Evolutionary conservation across 352 stramenopile genomes (phyloP), one percentile per base, ranked within the genome.

Genomic region (Pythium aristosporum): DNA sequence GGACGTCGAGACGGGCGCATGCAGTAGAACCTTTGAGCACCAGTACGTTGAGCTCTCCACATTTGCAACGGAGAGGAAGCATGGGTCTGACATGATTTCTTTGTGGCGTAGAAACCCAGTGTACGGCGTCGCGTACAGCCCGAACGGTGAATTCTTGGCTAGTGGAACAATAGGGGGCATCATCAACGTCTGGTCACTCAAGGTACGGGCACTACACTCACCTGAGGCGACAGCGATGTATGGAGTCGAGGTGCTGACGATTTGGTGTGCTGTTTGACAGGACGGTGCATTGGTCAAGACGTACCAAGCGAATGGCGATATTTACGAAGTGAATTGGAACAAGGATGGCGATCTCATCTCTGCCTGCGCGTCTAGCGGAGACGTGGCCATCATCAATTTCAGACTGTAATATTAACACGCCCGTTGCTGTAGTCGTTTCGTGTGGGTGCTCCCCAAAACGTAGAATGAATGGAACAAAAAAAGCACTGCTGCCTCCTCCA

Each of bases 251-350:
- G 5, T 25, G 15, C 46, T 52, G 20, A 52, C 46, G 25, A 34
- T 8, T 12, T 18, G 12, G 46, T 32, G 21, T 52, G n/a, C 11
- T 39, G 25, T 52, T 15, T 52, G 11, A 56, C 16, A 63, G 86
- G 83, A 93, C 34, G 80, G 84, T 16, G 75, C 72, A 42, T 77
- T 96, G 69, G 74, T 89, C 47, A 94, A 95, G 76, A 90, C 82
- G 74, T 96, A 93, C 73, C 79, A 96, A 78, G 89, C 87, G 51
- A 87, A 89, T 76, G 92, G 92, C 51, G 97, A 99, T 83, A 99
- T 99, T 79, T 99, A 99, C 85, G 97, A 99, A 80, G 96, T 99
- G 66, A 97, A 97, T 72, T 99, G 97, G 97, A 99, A 98, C 80
- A 82, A 85, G 67, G 69, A 91, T 65, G 87, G 89, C 57, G 82